Base-by-base conservation (phyloP, 169 alveolate genomes). In the Cryptosporidium meleagridis region DNA sequence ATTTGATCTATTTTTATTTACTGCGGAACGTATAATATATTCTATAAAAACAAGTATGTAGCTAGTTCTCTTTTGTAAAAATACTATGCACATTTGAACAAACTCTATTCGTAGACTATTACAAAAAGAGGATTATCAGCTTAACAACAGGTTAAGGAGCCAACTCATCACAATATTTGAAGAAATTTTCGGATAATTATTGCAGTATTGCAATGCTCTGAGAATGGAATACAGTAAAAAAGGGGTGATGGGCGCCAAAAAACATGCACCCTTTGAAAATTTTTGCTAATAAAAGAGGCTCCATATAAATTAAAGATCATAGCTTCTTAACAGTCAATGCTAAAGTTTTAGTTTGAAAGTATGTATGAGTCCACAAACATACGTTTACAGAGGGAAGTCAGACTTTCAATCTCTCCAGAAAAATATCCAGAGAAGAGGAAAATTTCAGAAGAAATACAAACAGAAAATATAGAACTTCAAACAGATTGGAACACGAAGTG, bases 401-500 rank as follows among this genome's bases (percentile, higher is more conserved):
- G 12, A 9, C 67, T 55, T 55, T 55, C 67, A 23, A 55, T 55
- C 18, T 1, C 14, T 23, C 44, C 85, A 2, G 68, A 48, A 71
- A 37, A 8, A n/a, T 14, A 8, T 33, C 55, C 16, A 26, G 85
- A 48, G 31, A 44, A 48, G 2, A 29, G 52, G 48, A 73, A 55
- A 31, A 23, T 29, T 16, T 31, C 52, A 8, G 59, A 23, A 10
- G 71, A 58, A 73, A n/a, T 21, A 9, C 67, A 35, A 65, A 31
- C 44, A 6, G 51, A 35, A 65, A 33, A 65, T 14, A 33, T 10
- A 37, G 48, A 39, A 35, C 71, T 55, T 55, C 72, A 29, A 39
- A 65, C 33, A 14, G 75, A 80, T 65, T 80, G 87, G 87, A n/a
- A n/a, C 37, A 31, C 73, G 26, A 80, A 31, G 16, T 80, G 87